Evolutionary conservation across 192 early-diverging fungal species (phyloP), one percentile per base, ranked within the genome.

Genomic region (Coemansia sp.): DNA sequence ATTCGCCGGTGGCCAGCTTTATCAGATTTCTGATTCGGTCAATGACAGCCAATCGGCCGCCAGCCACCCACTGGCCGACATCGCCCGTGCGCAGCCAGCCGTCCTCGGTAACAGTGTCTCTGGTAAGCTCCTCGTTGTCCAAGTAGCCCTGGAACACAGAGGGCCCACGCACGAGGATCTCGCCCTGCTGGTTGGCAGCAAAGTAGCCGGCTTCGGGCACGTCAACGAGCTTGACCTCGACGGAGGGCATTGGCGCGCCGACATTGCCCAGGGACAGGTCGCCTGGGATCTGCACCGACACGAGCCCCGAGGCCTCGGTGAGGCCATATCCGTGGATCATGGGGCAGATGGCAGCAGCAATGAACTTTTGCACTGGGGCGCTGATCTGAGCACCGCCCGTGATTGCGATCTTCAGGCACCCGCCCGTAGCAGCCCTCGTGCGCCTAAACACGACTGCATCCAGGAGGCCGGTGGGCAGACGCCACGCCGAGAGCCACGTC

Each of bases 11-110:
- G 12, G 87, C 83, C 59, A 95, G 79, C 71, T 97, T 98, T 69
- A 98, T 89, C 45, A 98, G 85, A 72, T 97, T 98, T 88, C 95
- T 98, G 68, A 89, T 92, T 53, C 96, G 88, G 71, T 98, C 96
- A 73, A 98, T 98, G 60, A 98, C 89, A 37, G 85, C 71, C 21
- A 98, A 71, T 53, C 89, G 85, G 37, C 94, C 94, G 60, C 94
- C 89, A 1, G 84, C 72, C 59, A 87, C 84, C 90, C 89, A 92
- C 84, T 95, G 89, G 61, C 88, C 96, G 72, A 98, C 90, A 83
- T 95, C 94, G 37, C 95, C 95, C 26, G 94, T 95, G 77, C 83
- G 88, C 38, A 96, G 69, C 95, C 95, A 96, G 20, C 90, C 90
- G 72, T 95, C 94, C 31, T 84, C 85, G 26, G 90, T 93, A 38